Percentiles rank a stretch among this genome's conserved stretches.
These are phyloP conservation scores for Geosiphon pyriformis DNA, from an alignment of 192 early-diverging fungal genomes.

Conservation along the genomic window DNA sequence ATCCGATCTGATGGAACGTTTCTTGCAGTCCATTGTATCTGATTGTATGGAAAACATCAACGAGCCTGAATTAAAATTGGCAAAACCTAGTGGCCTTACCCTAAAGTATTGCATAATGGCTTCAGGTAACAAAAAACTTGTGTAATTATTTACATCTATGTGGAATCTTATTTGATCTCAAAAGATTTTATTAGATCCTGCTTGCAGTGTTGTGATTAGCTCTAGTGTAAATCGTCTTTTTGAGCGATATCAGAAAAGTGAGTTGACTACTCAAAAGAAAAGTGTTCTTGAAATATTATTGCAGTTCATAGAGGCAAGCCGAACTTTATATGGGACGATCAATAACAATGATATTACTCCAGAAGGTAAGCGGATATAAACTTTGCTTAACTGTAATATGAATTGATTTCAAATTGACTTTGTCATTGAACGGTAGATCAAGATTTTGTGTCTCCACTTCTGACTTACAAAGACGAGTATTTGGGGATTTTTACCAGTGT, in stretches of 20 bases:
- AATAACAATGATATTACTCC: slow-evolving; percentile 36
- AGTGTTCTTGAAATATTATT: slow-evolving; percentile 64
- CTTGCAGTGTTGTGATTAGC: slow-evolving; percentile 52
- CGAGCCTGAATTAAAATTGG: slow-evolving; percentile 61
- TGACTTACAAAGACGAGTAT: slow-evolving; percentile 70
- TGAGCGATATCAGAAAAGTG: slow-evolving; percentile 50
- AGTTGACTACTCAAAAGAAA: slow-evolving; percentile 53
- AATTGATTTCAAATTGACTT: neutral
- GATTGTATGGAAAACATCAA: slow-evolving; percentile 57
- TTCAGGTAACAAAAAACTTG: slow-evolving; percentile 36
- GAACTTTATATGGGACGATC: slow-evolving; percentile 52
- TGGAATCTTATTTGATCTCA: neutral
- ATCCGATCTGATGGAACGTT: slow-evolving; percentile 43
- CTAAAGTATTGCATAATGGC: slow-evolving; percentile 57
- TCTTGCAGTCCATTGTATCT: slow-evolving; percentile 43
- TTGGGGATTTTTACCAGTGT: slow-evolving; percentile 68
- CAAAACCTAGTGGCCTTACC: slow-evolving; percentile 60
- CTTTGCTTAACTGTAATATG: too few relatives aligned
- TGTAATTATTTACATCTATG: neutral
- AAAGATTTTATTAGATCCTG: slow-evolving; percentile 46
- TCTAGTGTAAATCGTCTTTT: slow-evolving; percentile 59
- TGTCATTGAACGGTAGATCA: slow-evolving; percentile 28
- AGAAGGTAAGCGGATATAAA: neutral
- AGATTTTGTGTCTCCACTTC: slow-evolving; percentile 56
- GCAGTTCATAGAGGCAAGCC: slow-evolving; percentile 67